phyloP scores from a whole-genome alignment of 2,329 filamentous ascomycete species.

The Neopestalotiopsis sp. region DNA sequence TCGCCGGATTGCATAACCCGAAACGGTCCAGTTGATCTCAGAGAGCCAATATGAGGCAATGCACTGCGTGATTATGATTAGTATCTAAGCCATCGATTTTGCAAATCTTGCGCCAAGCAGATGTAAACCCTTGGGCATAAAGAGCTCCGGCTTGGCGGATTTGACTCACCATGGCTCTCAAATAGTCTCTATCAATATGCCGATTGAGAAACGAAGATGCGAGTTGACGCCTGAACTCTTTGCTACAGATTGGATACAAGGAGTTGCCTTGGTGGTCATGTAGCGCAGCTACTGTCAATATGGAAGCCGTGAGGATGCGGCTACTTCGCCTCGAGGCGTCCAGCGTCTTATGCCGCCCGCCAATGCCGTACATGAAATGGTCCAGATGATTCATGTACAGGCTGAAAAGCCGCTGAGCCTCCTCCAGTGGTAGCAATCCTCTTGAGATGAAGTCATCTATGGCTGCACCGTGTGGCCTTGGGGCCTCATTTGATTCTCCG shows the following conservation, averaged over 20 bases:
- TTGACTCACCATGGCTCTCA: slow-evolving; percentile 53
- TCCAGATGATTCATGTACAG: slow-evolving; percentile 58
- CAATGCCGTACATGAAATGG: slow-evolving; percentile 55
- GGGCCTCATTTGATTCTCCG: slow-evolving; percentile 14
- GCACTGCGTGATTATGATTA: slow-evolving; percentile 37
- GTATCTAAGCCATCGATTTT: not conserved
- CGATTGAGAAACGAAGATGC: slow-evolving; percentile 41
- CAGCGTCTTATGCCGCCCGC: slow-evolving; percentile 54
- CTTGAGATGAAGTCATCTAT: slow-evolving; percentile 48
- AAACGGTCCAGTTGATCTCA: slow-evolving; percentile 67
- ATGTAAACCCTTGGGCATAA: too few species aligned
- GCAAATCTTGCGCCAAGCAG: not conserved
- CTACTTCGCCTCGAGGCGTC: slow-evolving; percentile 60
- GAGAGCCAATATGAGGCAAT: slow-evolving; percentile 68
- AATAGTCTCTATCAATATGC: slow-evolving; percentile 50
- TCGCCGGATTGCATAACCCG: slow-evolving; percentile 57
- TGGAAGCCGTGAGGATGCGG: slow-evolving; percentile 56
- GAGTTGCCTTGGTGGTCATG: slow-evolving; percentile 31
- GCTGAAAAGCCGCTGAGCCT: slow-evolving; percentile 57
- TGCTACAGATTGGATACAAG: slow-evolving; percentile 28
- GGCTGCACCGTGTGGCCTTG: slow-evolving; percentile 6
- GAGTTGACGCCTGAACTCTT: slow-evolving; percentile 27
- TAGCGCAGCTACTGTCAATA: slow-evolving; percentile 53
- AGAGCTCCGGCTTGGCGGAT: too few species aligned
- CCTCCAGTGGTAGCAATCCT: slow-evolving; percentile 49